Percentiles rank a stretch among this genome's conserved stretches.
These are phyloP conservation scores for Sherardia arvensis DNA, from an alignment of 257 asterid species.

Conservation along the genomic window DNA sequence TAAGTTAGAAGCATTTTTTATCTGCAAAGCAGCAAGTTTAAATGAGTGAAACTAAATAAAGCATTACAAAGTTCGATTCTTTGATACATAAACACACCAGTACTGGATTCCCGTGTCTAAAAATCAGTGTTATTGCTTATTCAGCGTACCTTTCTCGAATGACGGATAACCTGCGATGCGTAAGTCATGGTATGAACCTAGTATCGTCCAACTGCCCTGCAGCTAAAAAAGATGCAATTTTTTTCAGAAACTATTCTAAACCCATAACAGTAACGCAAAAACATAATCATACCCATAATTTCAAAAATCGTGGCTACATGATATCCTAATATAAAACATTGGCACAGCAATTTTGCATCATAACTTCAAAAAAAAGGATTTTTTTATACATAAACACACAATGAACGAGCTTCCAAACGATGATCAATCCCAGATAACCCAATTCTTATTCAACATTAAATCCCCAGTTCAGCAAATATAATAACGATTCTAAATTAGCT, in stretches of 20 bases:
- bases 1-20: slow-evolving; percentile 37
- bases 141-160: slow-evolving; percentile 51
- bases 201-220: slow-evolving; percentile 14
- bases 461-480: no score
- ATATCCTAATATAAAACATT: background rate
- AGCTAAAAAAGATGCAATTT: background rate
- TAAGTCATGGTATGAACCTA: slow-evolving; percentile 38
- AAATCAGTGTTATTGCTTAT: background rate
- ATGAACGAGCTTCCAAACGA: background rate
- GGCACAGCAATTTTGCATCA: background rate
- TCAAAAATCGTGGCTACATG: background rate
- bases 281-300: background rate
- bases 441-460: background rate
- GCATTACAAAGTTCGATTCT: background rate
- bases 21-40: slow-evolving; percentile 29
- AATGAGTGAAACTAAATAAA: background rate
- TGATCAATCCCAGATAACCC: background rate
- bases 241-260: background rate
- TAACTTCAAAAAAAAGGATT: background rate
- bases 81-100: background rate
- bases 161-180: slow-evolving; percentile 49
- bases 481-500: background rate
- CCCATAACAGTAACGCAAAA: background rate
- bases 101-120: no score
- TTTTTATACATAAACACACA: no score